Conservation (phyloP, 2,329 filamentous ascomycete genomes). For the Nigrospora oryzae region DNA sequence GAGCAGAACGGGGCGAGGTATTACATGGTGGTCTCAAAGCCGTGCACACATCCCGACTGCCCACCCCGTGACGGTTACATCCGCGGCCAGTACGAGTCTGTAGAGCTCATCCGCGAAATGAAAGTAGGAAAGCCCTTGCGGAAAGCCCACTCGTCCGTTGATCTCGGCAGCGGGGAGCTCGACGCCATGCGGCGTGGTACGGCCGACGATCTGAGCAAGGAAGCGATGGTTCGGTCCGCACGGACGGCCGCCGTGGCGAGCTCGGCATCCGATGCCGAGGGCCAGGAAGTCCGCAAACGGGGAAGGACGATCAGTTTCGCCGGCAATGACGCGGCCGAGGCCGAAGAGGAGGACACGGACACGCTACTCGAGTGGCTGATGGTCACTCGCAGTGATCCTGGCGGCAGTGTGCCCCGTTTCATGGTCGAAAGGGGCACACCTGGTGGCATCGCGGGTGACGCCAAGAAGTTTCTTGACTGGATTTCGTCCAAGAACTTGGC, state of each 20-base stretch:
- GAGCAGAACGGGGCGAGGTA: constrained; percentile 46
- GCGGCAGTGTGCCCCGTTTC: constrained; percentile 79
- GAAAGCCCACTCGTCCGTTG: constrained; percentile 33
- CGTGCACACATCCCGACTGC: constrained; percentile 68
- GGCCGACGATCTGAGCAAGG: constrained; percentile 23
- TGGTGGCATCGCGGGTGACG: constrained; percentile 68
- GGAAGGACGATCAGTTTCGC: constrained; percentile 13
- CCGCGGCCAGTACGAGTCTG: constrained; percentile 79
- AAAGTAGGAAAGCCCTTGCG: constrained; percentile 40
- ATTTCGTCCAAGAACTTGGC: constrained; percentile 31
- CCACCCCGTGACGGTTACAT: constrained; percentile 66
- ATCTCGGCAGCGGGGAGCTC: constrained; percentile 25
- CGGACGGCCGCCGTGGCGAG: constrained; percentile 14
- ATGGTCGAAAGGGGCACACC: constrained; percentile 89
- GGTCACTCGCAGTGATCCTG: constrained; percentile 83
- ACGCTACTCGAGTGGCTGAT: constrained; percentile 76
- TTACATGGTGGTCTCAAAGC: constrained; percentile 82
- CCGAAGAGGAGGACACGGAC: constrained; percentile 22
- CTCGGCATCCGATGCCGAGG: constrained; percentile 10
- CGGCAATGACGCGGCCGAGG: constrained; percentile 17
- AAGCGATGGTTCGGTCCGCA: constrained; percentile 34
- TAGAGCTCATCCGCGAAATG: constrained; percentile 84
- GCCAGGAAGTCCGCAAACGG: constrained; percentile 23
- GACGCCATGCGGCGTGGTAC: constrained; percentile 15
- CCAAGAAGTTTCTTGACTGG: constrained; percentile 78